phyloP scores from a whole-genome alignment of 305 asterid genomes.

The Euphrasia arctica region DNA sequence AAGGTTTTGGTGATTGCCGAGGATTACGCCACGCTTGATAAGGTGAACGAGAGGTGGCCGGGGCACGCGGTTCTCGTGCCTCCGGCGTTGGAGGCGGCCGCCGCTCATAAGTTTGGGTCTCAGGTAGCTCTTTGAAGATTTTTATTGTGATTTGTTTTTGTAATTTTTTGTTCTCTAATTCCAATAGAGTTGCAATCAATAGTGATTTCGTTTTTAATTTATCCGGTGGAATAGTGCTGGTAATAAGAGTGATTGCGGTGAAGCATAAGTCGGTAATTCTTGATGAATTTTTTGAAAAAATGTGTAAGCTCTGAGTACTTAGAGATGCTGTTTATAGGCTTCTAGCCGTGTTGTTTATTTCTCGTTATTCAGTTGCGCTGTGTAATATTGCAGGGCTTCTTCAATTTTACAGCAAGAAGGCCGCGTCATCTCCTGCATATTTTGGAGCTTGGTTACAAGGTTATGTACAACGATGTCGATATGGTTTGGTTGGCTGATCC shows the following conservation, averaged over 20 bases:
- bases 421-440: constrained; percentile 90
- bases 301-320: constrained; percentile 6
- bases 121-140: constrained; percentile 37
- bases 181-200: too few relatives aligned
- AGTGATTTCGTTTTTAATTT: too few relatives aligned
- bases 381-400: constrained; percentile 71
- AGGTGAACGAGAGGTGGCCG: constrained; percentile 92
- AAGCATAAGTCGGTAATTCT: constrained; percentile 8
- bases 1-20: constrained; percentile 93
- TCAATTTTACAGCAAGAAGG: constrained; percentile 95
- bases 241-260: background rate
- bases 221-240: too few relatives aligned
- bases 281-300: constrained; percentile 2
- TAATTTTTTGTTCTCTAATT: background rate
- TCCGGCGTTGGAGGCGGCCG: constrained; percentile 73
- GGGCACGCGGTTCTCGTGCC: constrained; percentile 95
- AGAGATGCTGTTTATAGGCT: background rate
- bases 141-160: too few relatives aligned
- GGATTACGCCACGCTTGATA: constrained; percentile 76
- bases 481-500: constrained; percentile 99
- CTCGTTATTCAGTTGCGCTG: constrained; percentile 21
- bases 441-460: constrained; percentile 94
- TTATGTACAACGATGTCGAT: constrained; percentile 97
- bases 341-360: background rate
- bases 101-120: constrained; percentile 98